Evolutionary conservation across 352 stramenopile genomes (phyloP).

Genomic region (Globisporangium camurandrum): DNA sequence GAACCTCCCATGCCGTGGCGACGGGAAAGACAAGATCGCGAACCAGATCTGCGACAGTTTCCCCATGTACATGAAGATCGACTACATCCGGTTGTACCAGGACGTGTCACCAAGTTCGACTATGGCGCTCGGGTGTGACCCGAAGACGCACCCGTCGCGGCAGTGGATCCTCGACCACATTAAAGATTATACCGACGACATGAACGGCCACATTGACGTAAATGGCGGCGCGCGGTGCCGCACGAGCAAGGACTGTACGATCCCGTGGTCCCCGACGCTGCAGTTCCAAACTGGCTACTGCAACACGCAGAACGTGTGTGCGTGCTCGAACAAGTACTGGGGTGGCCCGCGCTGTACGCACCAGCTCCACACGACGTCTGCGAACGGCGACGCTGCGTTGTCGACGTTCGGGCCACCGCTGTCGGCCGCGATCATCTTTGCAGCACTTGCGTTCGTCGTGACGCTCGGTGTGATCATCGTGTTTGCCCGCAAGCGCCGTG

Average conservation of each 20-base stretch:
- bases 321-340: conserved; percentile 55
- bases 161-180: conserved; percentile 66
- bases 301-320: conserved; percentile 32
- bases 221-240: conserved; percentile 44
- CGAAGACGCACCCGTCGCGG: conserved; percentile 46
- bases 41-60: conserved; percentile 78
- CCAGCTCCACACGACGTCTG: conserved; percentile 19
- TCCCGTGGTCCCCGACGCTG: conserved; percentile 27
- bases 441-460: conserved; percentile 16
- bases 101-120: conserved; percentile 27
- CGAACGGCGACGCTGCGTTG: conserved; percentile 3
- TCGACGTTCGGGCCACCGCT: conserved; percentile 25
- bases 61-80: conserved; percentile 80
- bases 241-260: conserved; percentile 50
- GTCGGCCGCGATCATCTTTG: conserved; percentile 18
- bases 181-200: conserved; percentile 42
- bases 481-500: conserved; percentile 27
- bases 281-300: conserved; percentile 51
- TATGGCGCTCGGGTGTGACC: conserved; percentile 58
- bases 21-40: conserved; percentile 31
- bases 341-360: conserved; percentile 56
- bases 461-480: conserved; percentile 41
- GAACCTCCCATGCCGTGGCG: conserved; percentile 30
- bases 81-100: conserved; percentile 80
- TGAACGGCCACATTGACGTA: conserved; percentile 47